These are phyloP conservation scores for Hericium rajendrae DNA, from an alignment of 768 basidiomycete species.

Conservation along the genomic window DNA sequence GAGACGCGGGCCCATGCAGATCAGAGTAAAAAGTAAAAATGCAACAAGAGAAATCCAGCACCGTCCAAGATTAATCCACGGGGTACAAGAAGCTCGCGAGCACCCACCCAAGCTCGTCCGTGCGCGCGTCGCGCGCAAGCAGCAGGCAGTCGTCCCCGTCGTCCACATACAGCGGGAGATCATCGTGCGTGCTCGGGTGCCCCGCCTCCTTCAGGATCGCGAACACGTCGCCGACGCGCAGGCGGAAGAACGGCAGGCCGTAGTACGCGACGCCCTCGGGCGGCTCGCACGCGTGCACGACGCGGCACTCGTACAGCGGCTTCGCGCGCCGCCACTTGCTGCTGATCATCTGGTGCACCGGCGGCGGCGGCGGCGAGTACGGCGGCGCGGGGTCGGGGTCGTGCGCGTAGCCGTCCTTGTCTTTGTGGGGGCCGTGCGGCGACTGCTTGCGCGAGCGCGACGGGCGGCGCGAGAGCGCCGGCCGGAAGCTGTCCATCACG, in stretches of 20 bases:
- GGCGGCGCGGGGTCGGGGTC: constrained; percentile 16
- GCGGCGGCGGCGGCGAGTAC: constrained; percentile 13
- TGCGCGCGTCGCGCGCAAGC: constrained; percentile 45
- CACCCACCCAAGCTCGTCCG: constrained; percentile 63
- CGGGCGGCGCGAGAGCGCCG: constrained; percentile 4
- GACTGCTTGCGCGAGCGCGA: constrained; percentile 3
- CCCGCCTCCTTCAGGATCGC: constrained; percentile 69
- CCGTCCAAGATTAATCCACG: constrained; percentile 25
- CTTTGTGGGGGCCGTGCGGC: neutral
- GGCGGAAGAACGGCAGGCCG: constrained; percentile 66
- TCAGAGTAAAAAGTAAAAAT: too few relatives aligned
- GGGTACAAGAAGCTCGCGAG: constrained; percentile 75
- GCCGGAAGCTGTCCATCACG: neutral
- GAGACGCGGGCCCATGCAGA: too few relatives aligned
- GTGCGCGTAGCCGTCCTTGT: neutral
- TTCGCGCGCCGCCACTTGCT: constrained; percentile 12
- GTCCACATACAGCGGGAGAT: constrained; percentile 71
- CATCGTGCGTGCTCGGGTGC: constrained; percentile 64
- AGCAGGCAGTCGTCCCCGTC: constrained; percentile 70
- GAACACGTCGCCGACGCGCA: constrained; percentile 52
- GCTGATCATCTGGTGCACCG: constrained; percentile 7
- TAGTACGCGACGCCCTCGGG: constrained; percentile 58
- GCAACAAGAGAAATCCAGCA: too few relatives aligned
- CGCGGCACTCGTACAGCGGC: constrained; percentile 56
- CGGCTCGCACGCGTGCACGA: constrained; percentile 60